A percentile compares a stretch with the other conserved stretches of the same genome.
phyloP scores from a whole-genome alignment of 148 eudicot species.

The Dianthus caryophyllus region DNA sequence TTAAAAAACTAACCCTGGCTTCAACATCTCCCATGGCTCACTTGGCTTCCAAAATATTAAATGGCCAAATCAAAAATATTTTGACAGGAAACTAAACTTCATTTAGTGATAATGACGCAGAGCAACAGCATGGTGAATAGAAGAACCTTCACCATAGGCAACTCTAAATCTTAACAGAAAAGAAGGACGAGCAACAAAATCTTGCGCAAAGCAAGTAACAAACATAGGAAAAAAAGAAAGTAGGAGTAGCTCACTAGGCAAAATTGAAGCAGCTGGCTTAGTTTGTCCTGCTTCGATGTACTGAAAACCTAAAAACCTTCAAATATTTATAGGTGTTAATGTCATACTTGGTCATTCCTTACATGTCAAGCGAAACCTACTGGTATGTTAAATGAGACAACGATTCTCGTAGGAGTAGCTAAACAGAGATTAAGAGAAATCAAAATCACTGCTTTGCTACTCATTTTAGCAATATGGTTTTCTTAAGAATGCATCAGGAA shows the following conservation, averaged over 20 bases:
- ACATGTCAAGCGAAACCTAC: constrained; percentile 23
- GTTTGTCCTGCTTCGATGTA: constrained; percentile 53
- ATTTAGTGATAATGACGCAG: neutral
- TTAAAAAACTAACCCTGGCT: neutral
- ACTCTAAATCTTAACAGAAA: neutral
- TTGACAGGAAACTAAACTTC: neutral
- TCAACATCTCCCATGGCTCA: neutral
- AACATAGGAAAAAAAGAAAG: constrained; percentile 5
- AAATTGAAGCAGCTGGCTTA: constrained; percentile 32
- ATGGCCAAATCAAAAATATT: neutral
- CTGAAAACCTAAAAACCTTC: constrained; percentile 93
- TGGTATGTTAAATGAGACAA: constrained; percentile 25
- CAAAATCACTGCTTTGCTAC: too few relatives aligned
- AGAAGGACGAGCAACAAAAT: neutral
- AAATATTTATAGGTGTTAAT: constrained; percentile 35
- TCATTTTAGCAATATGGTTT: too few relatives aligned
- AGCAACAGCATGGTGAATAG: neutral
- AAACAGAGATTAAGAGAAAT: too few relatives aligned
- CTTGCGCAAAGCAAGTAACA: neutral
- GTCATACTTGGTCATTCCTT: constrained; percentile 35
- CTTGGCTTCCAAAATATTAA: neutral
- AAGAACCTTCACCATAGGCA: neutral
- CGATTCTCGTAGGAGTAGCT: constrained; percentile 14
- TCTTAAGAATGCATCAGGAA: too few relatives aligned
- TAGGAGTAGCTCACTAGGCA: constrained; percentile 43